A percentile compares a stretch with the other conserved stretches of the same genome.
phyloP scores from a whole-genome alignment of 805 yeast species.

The Barnettozyma wickerhamii region DNA sequence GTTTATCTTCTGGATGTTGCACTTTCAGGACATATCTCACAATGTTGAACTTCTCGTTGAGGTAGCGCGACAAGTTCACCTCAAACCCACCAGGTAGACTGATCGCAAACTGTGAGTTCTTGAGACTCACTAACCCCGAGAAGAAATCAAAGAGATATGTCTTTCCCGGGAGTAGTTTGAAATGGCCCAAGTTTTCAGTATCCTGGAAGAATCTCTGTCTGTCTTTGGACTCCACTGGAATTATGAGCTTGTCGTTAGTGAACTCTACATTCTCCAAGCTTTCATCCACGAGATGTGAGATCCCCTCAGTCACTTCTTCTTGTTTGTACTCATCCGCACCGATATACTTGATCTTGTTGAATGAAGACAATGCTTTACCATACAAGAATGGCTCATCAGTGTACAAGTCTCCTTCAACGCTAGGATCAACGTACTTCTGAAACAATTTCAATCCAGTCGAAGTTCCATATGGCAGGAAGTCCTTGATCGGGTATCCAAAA shows the following conservation, averaged over 20 bases:
- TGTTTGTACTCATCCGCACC: constrained; percentile 14
- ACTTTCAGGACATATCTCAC: constrained; percentile 42
- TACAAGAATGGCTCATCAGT: constrained; percentile 58
- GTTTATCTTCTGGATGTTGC: background rate
- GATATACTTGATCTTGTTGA: constrained; percentile 38
- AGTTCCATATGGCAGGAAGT: constrained; percentile 52
- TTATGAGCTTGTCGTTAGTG: constrained; percentile 21
- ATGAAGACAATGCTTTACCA: constrained; percentile 55
- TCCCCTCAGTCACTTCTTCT: constrained; percentile 7
- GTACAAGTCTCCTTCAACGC: constrained; percentile 58
- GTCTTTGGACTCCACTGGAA: constrained; percentile 32
- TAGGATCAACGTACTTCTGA: constrained; percentile 56
- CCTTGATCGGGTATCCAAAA: constrained; percentile 53
- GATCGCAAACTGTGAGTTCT: constrained; percentile 46
- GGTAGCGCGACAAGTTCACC: constrained; percentile 37
- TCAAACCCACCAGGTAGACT: constrained; percentile 51
- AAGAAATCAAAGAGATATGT: constrained; percentile 48
- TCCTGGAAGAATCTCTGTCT: constrained; percentile 44
- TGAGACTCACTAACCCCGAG: constrained; percentile 48
- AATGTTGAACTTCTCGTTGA: constrained; percentile 40
- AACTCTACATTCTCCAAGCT: constrained; percentile 9
- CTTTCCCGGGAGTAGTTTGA: constrained; percentile 34
- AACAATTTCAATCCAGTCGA: constrained; percentile 53
- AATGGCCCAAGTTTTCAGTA: constrained; percentile 33
- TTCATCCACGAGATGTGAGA: constrained; percentile 20